Evolutionary conservation across 805 yeast genomes (phyloP), one percentile per base, ranked within the genome.

Genomic region (Myxozyma udenii): DNA sequence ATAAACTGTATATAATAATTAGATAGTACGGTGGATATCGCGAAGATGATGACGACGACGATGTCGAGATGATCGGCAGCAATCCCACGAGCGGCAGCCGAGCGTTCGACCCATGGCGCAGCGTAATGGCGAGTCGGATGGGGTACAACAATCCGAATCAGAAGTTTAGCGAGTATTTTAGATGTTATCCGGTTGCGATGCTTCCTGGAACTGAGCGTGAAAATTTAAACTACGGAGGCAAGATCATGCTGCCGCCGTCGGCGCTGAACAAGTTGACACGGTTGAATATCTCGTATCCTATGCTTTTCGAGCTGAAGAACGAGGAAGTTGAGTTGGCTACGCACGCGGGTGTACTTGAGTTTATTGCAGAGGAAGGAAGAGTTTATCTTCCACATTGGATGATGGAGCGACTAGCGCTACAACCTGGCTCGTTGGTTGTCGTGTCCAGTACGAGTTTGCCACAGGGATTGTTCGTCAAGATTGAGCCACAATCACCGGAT

Each of bases 311-410:
- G 67, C 71, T 93, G 37, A 73, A 74, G 30, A 85, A 85, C 49
- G 95, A 84, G 61, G 84, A 79, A 33, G 73, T 78, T 22, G 73
- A 75, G 2, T 66, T 74, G 28, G 72, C 66, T 5, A 87, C 97
- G 0, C 96, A 89, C 66, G 85, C 90, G 42, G 99, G 99, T 65
- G 98, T 93, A 25, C 72, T 93, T 55, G 98, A 93, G 71, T 93
- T 93, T 68, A 85, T 87, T 16, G 96, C 98, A 0, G 98, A 93
- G 65, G 98, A 93, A 72, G 99, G 99, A 16, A 76, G 98, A 50
- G 93, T 81, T 1, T 93, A 93, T 66, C 64, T 93, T 32, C 99
- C 99, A 0, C 88, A 87, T 61, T 93, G 99, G 99, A 90, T 93
- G 90, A 79, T 93, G 85, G 77, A 72, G 41, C 85, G 95, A 0